Percentiles rank a stretch among this genome's conserved stretches.
These are phyloP conservation scores for Dioscorea zingiberensis DNA, from an alignment of 106 monocot genomes.

Conservation along the genomic window DNA sequence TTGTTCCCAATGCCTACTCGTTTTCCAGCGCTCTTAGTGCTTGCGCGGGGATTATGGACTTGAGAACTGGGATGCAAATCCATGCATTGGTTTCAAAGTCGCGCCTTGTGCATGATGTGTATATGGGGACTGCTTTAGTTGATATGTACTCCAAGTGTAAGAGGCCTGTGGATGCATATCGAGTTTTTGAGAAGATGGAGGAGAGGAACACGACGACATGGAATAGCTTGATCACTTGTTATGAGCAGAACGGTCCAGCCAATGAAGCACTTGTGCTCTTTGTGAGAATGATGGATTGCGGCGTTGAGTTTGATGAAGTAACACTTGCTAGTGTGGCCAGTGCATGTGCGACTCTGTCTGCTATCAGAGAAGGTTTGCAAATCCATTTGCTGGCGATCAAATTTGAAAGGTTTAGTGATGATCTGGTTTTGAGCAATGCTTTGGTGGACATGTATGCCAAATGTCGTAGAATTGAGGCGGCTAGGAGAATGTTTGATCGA, in stretches of 20 bases:
- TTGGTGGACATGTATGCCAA: conserved; percentile 85
- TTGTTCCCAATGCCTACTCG: conserved; percentile 35
- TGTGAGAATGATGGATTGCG: conserved; percentile 42
- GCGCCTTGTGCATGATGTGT: conserved; percentile 37
- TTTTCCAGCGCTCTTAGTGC: conserved; percentile 59
- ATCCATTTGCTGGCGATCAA: conserved; percentile 40
- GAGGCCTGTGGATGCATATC: conserved; percentile 31
- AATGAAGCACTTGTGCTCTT: conserved; percentile 38
- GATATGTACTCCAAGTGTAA: conserved; percentile 73
- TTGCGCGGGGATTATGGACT: conserved; percentile 39
- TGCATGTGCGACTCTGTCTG: conserved; percentile 54
- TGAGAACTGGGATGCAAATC: conserved; percentile 34
- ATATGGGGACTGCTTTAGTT: conserved; percentile 57
- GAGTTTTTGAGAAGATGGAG: conserved; percentile 47
- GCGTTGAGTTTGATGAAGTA: conserved; percentile 44
- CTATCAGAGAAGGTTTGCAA: conserved; percentile 43
- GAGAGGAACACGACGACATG: conserved; percentile 58
- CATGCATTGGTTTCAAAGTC: conserved; percentile 48
- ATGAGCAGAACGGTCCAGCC: conserved; percentile 67
- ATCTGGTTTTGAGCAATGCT: conserved; percentile 58
- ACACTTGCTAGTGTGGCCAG: conserved; percentile 73
- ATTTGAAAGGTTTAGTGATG: conserved; percentile 27
- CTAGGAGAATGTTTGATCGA: conserved; percentile 53
- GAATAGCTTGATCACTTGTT: conserved; percentile 73
- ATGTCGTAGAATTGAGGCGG: conserved; percentile 48